A percentile compares a stretch with the other conserved stretches of the same genome.
phyloP scores from a whole-genome alignment of 345 rosid genomes.

The Arabidopsis arenosa region DNA sequence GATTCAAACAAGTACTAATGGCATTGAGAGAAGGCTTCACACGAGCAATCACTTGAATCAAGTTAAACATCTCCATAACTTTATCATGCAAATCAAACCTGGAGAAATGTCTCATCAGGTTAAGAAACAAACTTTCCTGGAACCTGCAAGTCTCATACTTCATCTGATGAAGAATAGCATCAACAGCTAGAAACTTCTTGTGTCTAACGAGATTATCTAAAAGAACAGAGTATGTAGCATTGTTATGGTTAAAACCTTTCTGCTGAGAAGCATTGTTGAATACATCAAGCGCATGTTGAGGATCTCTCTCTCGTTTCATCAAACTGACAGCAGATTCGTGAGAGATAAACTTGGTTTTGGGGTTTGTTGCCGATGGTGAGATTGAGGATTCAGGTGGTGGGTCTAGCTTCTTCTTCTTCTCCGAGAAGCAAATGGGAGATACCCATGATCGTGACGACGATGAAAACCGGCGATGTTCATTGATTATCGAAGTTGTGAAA shows the following conservation, averaged over 20 bases:
- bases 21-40: slow-evolving; percentile 85
- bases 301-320: slow-evolving; percentile 78
- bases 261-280: slow-evolving; percentile 74
- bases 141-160: slow-evolving; percentile 81
- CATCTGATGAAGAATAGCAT: slow-evolving; percentile 79
- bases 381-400: slow-evolving; percentile 48
- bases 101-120: slow-evolving; percentile 77
- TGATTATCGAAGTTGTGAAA: slow-evolving; percentile 28
- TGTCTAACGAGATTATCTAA: slow-evolving; percentile 69
- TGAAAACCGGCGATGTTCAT: slow-evolving; percentile 35
- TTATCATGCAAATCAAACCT: slow-evolving; percentile 54
- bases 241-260: slow-evolving; percentile 82
- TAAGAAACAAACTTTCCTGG: slow-evolving; percentile 76
- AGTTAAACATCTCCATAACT: slow-evolving; percentile 74
- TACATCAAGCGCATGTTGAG: slow-evolving; percentile 67
- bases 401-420: slow-evolving; percentile 43
- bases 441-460: slow-evolving; percentile 65
- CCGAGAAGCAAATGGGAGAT: slow-evolving; percentile 54
- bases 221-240: slow-evolving; percentile 72
- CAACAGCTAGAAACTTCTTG: slow-evolving; percentile 78
- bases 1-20: slow-evolving; percentile 85
- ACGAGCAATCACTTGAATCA: slow-evolving; percentile 67
- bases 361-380: slow-evolving; percentile 34
- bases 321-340: slow-evolving; percentile 66
- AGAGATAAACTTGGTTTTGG: slow-evolving; percentile 60